Conservation (phyloP, 768 basidiomycete genomes). For the Cystobasidium onofrii region DNA sequence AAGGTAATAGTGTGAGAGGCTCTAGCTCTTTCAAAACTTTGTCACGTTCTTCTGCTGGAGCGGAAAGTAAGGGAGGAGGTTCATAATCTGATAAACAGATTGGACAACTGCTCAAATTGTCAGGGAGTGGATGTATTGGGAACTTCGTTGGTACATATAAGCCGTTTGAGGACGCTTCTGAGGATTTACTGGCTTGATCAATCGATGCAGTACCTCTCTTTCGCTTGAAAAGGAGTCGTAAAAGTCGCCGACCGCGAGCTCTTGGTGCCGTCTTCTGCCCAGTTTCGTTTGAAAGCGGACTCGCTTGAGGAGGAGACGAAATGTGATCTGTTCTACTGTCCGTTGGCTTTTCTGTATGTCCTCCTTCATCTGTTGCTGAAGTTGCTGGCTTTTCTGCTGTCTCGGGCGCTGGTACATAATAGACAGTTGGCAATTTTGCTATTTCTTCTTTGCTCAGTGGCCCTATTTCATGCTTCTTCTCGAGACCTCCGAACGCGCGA, state of each 20-base stretch:
- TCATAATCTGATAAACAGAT: constrained; percentile 32
- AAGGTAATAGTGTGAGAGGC: neutral
- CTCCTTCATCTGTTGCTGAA: neutral
- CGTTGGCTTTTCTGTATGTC: neutral
- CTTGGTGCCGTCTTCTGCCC: neutral
- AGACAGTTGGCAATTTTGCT: constrained; percentile 33
- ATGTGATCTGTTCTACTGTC: neutral
- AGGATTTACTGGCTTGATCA: neutral
- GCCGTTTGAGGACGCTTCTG: neutral
- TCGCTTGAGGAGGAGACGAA: neutral
- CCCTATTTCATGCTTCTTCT: constrained; percentile 39
- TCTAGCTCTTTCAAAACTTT: constrained; percentile 12
- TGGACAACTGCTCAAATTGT: constrained; percentile 32
- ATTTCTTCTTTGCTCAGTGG: constrained; percentile 37
- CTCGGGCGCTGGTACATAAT: constrained; percentile 30
- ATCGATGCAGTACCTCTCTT: neutral
- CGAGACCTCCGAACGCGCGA: constrained; percentile 36
- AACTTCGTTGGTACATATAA: constrained; percentile 20
- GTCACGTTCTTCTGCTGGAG: neutral
- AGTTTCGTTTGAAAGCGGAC: neutral
- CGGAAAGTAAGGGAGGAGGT: neutral
- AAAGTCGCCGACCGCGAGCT: neutral
- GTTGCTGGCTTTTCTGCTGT: neutral
- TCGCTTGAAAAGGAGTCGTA: constrained; percentile 23
- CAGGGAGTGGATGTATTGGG: constrained; percentile 23